Percentiles rank a stretch among this genome's conserved stretches.
These are phyloP conservation scores for Wallacemonas sp. DNA, from an alignment of 208 protist species.

Conservation along the genomic window DNA sequence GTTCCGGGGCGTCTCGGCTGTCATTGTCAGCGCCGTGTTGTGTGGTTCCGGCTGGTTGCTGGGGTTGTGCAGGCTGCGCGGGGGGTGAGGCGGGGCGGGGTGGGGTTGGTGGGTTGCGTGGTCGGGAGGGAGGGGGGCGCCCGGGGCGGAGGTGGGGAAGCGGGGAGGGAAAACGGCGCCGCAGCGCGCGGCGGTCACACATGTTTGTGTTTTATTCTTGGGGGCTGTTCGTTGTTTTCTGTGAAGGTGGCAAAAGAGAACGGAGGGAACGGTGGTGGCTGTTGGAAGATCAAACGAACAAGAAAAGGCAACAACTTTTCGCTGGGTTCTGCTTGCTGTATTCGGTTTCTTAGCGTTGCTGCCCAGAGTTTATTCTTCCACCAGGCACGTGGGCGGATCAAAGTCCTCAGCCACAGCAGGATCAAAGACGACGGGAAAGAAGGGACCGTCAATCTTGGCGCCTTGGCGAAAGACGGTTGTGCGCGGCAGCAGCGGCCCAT, in stretches of 20 bases:
- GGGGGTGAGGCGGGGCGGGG: too few relatives aligned
- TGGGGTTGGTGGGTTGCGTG: neutral
- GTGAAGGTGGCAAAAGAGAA: too few relatives aligned
- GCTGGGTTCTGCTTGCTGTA: too few relatives aligned
- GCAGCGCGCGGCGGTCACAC: neutral
- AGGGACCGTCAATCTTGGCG: constrained; percentile 55
- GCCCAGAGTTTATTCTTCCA: neutral
- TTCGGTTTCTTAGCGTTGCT: neutral
- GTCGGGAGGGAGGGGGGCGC: neutral
- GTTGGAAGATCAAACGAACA: too few relatives aligned
- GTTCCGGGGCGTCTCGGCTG: too few relatives aligned
- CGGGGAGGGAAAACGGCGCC: neutral
- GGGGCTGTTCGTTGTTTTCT: too few relatives aligned
- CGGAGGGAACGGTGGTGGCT: too few relatives aligned
- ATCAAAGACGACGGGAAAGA: constrained; percentile 85
- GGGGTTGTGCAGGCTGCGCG: neutral
- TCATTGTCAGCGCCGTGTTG: too few relatives aligned
- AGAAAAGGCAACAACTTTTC: too few relatives aligned
- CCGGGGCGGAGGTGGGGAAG: too few relatives aligned
- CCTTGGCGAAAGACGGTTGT: constrained; percentile 72
- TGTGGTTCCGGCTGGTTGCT: too few relatives aligned
- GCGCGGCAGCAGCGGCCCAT: constrained; percentile 74
- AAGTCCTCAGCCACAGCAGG: constrained; percentile 73
- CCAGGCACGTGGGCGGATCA: neutral
- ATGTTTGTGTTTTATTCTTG: neutral